Base-by-base conservation (phyloP, 2,329 filamentous ascomycete species). In the Calonectria honghensis region DNA sequence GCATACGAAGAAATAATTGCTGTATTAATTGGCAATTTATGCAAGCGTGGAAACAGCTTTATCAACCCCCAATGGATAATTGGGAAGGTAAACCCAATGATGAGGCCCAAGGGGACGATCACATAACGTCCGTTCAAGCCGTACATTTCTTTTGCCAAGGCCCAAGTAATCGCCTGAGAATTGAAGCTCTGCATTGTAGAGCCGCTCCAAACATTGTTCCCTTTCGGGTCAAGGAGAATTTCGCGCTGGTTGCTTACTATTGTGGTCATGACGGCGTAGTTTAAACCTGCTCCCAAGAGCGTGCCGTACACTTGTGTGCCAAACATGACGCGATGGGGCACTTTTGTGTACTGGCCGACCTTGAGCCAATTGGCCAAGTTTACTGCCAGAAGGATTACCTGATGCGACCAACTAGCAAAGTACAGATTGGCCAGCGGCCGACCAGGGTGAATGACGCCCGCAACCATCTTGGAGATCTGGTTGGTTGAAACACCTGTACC, bases 111-210 rank as follows among this genome's bases (percentile, higher is more conserved):
- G 18, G 57, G 57, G 4, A 63, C 57, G 13, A 63, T 63, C 6
- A 41, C 24, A 14, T 63, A 63, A 2, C 57, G 57, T 41, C 57
- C 57, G 9, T 18, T 63, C 24, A 14, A 3, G 24, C 57, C 57
- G 41, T 63, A 63, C 57, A 63, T 63, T 39, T 63, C 57, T 29
- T 63, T 63, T 20, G 57, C 57, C 24, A 63, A 18, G 4, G 57
- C 57, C 57, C 35, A 63, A 27, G 80, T 79, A 7, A 80, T 78
- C 2, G 80, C 79, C 29, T 79, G 74, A 0, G 87, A 84, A 73
- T 90, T 90, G 80, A 85, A 84, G 6, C 83, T 82, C 76, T 90
- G 88, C 11, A 89, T 83, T n/a, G 84, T 84, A 1, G 87, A 85
- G 20, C 89, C 88, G 32, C 85, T 87, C 88, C 88, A 90, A 52